Conservation (phyloP, 2,329 filamentous ascomycete species). For the Triangularia setosa region DNA sequence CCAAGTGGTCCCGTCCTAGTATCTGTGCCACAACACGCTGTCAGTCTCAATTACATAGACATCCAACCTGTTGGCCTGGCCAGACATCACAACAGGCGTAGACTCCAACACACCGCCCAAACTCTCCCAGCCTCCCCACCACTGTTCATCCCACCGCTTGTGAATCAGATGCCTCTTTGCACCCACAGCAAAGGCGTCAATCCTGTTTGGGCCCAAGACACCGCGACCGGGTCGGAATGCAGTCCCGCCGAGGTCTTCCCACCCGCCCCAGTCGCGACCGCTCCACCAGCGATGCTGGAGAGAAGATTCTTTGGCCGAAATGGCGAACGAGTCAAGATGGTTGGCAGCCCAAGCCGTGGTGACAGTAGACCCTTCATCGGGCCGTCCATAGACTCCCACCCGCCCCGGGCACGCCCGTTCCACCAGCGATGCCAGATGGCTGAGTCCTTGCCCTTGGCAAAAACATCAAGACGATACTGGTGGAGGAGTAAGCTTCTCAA, state of each 20-base stretch:
- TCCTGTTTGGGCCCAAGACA: conserved; percentile 13
- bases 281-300: conserved; percentile 13
- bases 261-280: conserved; percentile 7
- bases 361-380: not conserved
- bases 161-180: conserved; percentile 12
- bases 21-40: conserved; percentile 12
- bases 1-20: conserved; percentile 10
- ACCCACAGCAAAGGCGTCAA: conserved; percentile 14
- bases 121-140: conserved; percentile 14
- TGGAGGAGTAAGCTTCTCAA: not conserved
- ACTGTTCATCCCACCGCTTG: conserved; percentile 12
- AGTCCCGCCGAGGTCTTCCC: conserved; percentile 13
- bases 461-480: not conserved
- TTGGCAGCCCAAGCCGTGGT: not conserved
- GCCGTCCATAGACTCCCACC: not conserved
- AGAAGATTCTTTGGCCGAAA: not conserved
- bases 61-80: conserved; percentile 3
- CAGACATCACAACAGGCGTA: conserved; percentile 8
- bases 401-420: not conserved
- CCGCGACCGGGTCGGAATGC: conserved; percentile 2
- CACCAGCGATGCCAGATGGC: not conserved
- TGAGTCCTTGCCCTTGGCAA: not conserved
- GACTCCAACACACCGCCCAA: conserved; percentile 11
- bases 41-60: conserved; percentile 10
- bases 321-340: conserved; percentile 7